These are phyloP conservation scores for Trifolium fragiferum DNA, from an alignment of 306 rosid species.

Conservation along the genomic window DNA sequence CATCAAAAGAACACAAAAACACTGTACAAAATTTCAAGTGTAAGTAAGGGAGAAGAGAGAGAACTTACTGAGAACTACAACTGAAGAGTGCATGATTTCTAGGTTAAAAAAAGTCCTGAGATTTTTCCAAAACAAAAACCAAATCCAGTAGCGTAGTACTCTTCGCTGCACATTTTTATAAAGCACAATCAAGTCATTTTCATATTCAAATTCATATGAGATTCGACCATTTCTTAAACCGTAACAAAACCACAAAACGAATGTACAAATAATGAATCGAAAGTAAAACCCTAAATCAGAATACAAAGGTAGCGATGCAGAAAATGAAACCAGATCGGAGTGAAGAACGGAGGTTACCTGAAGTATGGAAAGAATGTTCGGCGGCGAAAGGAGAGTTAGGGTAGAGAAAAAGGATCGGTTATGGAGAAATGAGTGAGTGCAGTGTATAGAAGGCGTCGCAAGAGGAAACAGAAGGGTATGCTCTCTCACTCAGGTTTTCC, in stretches of 20 bases:
- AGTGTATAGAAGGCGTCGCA: background rate
- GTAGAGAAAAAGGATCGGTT: constrained; percentile 28
- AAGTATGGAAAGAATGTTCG: constrained; percentile 6
- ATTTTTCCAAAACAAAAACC: constrained; percentile 7
- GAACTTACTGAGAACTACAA: constrained; percentile 55
- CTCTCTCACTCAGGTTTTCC: constrained; percentile 21
- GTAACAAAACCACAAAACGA: background rate
- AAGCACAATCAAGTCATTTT: constrained; percentile 9
- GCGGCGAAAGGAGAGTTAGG: constrained; percentile 40
- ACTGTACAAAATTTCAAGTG: background rate
- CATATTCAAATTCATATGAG: constrained; percentile 25
- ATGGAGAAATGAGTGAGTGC: constrained; percentile 13
- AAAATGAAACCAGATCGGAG: constrained; percentile 28
- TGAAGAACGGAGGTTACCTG: constrained; percentile 36
- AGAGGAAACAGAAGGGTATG: no score
- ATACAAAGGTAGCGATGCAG: constrained; percentile 20
- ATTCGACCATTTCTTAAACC: constrained; percentile 30
- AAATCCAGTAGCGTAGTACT: constrained; percentile 10
- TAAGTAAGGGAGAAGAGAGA: background rate
- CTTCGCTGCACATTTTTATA: constrained; percentile 29
- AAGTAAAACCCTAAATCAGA: constrained; percentile 24
- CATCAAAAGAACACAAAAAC: background rate
- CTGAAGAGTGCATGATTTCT: constrained; percentile 56
- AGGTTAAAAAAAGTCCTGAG: constrained; percentile 9
- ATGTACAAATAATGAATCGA: background rate